These are phyloP conservation scores for Torulaspora microellipsoides DNA, from an alignment of 805 yeast genomes.

Conservation along the genomic window DNA sequence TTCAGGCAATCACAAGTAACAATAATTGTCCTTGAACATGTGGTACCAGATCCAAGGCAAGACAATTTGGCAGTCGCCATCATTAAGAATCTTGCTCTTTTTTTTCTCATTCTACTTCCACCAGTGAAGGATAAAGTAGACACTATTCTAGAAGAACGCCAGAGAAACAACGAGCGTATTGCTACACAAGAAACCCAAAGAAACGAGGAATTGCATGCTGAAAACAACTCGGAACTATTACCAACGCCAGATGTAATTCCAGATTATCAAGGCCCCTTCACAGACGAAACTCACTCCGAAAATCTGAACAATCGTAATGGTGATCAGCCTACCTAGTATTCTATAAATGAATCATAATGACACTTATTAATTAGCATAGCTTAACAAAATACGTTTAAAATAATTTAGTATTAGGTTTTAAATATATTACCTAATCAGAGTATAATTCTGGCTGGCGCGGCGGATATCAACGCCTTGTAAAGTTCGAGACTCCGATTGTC, in stretches of 20 bases:
- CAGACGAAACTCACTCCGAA: slow-evolving; percentile 1
- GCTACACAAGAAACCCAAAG: slow-evolving; percentile 5
- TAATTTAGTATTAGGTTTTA: neutral
- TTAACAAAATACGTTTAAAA: neutral
- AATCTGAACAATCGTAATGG: neutral
- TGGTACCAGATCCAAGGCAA: slow-evolving; percentile 23
- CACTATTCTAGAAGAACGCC: slow-evolving; percentile 12
- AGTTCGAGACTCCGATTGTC: slow-evolving; percentile 8
- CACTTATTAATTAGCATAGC: neutral
- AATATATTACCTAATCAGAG: too few relatives aligned
- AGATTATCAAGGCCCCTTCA: neutral
- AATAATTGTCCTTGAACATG: slow-evolving; percentile 10
- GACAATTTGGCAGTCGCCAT: slow-evolving; percentile 18
- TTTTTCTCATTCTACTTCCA: slow-evolving; percentile 24
- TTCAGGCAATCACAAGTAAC: slow-evolving; percentile 7
- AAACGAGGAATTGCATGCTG: neutral
- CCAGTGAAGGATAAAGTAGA: slow-evolving; percentile 15
- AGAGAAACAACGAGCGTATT: slow-evolving; percentile 4
- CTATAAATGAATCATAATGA: neutral
- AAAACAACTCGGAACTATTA: neutral
- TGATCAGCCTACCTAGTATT: neutral
- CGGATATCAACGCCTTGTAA: neutral
- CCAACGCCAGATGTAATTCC: slow-evolving; percentile 1
- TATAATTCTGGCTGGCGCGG: too few relatives aligned
- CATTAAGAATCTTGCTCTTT: slow-evolving; percentile 22